A percentile compares a stretch with the other conserved stretches of the same genome.
These are phyloP conservation scores for Dryas alaskensis DNA, from an alignment of 306 rosid genomes.

Conservation along the genomic window DNA sequence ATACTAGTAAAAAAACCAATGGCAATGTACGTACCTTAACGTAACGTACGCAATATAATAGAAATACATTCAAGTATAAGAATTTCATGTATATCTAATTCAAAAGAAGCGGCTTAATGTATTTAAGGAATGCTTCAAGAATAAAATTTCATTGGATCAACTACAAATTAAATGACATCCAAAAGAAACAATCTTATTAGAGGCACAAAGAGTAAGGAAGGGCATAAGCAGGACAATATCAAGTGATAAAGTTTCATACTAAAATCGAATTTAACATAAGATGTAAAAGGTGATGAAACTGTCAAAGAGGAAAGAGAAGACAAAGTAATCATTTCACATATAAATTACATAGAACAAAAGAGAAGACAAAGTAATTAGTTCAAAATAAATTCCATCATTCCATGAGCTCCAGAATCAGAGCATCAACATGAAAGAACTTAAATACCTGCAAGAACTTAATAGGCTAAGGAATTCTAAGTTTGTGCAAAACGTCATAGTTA, in stretches of 20 bases:
- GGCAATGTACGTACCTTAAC: neutral
- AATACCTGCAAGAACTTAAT: slow-evolving; percentile 93
- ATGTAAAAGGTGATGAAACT: neutral
- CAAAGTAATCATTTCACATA: too few species aligned
- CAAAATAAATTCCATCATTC: slow-evolving; percentile 25
- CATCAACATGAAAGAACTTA: slow-evolving; percentile 38
- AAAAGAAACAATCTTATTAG: neutral
- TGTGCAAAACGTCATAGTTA: slow-evolving; percentile 70
- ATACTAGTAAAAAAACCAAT: slow-evolving; percentile 2
- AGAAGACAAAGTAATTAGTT: slow-evolving; percentile 14
- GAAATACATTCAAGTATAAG: slow-evolving; percentile 1
- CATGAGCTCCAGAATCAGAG: slow-evolving; percentile 18
- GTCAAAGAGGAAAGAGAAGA: neutral
- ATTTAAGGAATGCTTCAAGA: neutral
- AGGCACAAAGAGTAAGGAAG: slow-evolving; percentile 2
- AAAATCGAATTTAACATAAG: neutral
- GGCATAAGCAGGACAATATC: neutral
- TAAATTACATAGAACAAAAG: slow-evolving; percentile 27
- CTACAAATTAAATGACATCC: neutral
- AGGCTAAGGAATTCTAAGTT: slow-evolving; percentile 94
- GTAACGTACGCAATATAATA: neutral
- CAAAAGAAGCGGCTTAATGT: neutral
- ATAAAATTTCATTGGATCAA: neutral
- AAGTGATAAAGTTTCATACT: neutral
- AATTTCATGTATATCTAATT: neutral